Base-by-base conservation (phyloP, 2,329 filamentous ascomycete genomes). In the Coniochaeta ligniaria region DNA sequence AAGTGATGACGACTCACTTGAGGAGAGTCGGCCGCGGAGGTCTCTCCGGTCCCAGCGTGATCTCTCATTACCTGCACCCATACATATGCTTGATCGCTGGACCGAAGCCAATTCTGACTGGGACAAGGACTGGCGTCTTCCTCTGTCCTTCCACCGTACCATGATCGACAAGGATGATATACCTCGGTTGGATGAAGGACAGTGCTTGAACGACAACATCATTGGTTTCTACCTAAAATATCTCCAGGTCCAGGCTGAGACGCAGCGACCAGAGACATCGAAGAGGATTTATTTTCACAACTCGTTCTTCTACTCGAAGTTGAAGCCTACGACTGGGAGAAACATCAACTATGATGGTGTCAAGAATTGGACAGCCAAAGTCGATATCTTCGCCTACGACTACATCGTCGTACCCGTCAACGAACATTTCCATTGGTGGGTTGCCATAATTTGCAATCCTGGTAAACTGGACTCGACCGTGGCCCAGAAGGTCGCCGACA, bases 381-480 rank as follows among this genome's bases (percentile, higher is more conserved):
- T 94, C 24, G 91, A 99, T 70, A 75, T 99, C 9, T 91, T 98
- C 68, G 83, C 81, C 6, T 92, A 91, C 67, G 91, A 96, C 70
- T 97, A 93, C 71, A 87, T 98, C 61, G 82, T 98, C 12, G 89
- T 99, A 7, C 95, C 95, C 0, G 91, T 99, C 71, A 96, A 96
- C 67, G 90, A 97, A 70, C 80, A 85, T 66, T 76, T 80, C 1
- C 95, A 99, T 73, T 99, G 96, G 95, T 98, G 95, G 74, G 78
- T 98, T 65, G 92, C 92, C 16, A 94, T 99, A 60, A 94, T 99
- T 59, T 96, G 92, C 81, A 96, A 99, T 68, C 82, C 94, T 2
- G 83, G 85, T 3, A 86, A 82, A 58, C 79, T 95, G 24, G 69
- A 85, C 8, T 71, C 71, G 1, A 62, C 63, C 22, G 59, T 52